Evolutionary conservation across 176 grass and related monocot genomes (phyloP).

Genomic region (Zizania latifolia): DNA sequence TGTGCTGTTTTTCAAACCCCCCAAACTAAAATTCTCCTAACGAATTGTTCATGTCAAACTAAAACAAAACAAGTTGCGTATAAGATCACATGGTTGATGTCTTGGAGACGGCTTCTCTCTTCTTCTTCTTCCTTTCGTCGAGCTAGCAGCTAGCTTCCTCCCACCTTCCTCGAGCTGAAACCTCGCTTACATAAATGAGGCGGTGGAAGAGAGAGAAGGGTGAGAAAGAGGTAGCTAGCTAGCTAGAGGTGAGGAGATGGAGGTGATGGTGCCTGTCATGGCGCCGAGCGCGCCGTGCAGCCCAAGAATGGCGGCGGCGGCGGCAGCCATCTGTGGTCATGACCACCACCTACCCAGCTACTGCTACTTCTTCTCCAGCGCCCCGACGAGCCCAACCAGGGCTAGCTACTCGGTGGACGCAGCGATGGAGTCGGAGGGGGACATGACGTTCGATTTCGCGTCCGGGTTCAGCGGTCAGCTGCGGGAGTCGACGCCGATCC

Average conservation of each 20-base stretch:
- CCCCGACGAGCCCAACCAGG: slow-evolving; percentile 69
- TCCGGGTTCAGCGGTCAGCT: slow-evolving; percentile 52
- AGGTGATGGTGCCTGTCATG: slow-evolving; percentile 61
- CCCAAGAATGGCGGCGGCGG: slow-evolving; percentile 41
- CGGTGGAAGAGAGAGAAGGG: not conserved
- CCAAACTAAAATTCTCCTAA: slow-evolving; percentile 17
- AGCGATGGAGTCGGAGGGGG: not conserved
- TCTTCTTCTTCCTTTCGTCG: not conserved
- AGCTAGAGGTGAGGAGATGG: too few species aligned
- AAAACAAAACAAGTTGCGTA: slow-evolving; percentile 29
- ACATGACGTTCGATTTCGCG: slow-evolving; percentile 49
- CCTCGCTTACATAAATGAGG: slow-evolving; percentile 20
- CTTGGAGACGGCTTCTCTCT: slow-evolving; percentile 15
- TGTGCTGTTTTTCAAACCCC: not conserved
- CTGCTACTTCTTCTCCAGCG: slow-evolving; percentile 69
- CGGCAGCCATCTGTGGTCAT: too few species aligned
- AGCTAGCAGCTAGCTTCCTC: slow-evolving; percentile 41
- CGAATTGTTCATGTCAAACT: slow-evolving; percentile 19
- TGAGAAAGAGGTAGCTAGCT: not conserved
- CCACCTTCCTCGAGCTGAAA: slow-evolving; percentile 47
- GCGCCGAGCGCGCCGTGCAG: slow-evolving; percentile 61
- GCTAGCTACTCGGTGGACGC: slow-evolving; percentile 19
- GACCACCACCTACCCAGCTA: slow-evolving; percentile 22
- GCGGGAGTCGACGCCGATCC: slow-evolving; percentile 23
- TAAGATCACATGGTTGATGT: slow-evolving; percentile 39